Conservation (phyloP, 768 basidiomycete species). For the Suillus subalutaceus region DNA sequence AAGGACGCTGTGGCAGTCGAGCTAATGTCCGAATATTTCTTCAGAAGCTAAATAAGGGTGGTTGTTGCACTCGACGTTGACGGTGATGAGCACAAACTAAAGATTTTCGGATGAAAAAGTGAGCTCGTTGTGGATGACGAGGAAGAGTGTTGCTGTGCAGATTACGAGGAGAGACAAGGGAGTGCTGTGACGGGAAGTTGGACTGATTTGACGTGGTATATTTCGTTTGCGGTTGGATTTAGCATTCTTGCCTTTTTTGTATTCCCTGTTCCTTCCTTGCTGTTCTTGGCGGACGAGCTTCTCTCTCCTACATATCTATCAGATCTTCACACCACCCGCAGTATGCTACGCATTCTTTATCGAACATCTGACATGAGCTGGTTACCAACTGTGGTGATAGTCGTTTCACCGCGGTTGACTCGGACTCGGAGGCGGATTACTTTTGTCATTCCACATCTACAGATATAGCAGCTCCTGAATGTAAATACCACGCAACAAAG, state of each 20-base stretch:
- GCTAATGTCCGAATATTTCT: constrained; percentile 6
- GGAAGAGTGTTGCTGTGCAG: constrained; percentile 22
- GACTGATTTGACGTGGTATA: constrained; percentile 28
- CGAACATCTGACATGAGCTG: background rate
- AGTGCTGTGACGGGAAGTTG: constrained; percentile 36
- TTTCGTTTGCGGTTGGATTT: constrained; percentile 40
- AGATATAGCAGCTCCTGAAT: too few relatives aligned
- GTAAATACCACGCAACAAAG: background rate
- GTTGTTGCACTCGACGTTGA: background rate
- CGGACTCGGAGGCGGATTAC: background rate
- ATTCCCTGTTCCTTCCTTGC: constrained; percentile 24
- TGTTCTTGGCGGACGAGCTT: constrained; percentile 31
- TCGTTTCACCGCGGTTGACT: background rate
- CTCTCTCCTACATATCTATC: background rate
- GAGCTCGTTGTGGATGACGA: constrained; percentile 13
- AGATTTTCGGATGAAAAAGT: background rate
- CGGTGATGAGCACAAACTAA: constrained; percentile 1
- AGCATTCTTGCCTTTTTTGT: constrained; percentile 33
- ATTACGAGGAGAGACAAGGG: constrained; percentile 21
- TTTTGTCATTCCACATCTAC: too few relatives aligned
- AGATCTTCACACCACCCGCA: background rate
- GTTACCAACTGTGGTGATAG: background rate
- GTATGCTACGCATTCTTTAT: background rate
- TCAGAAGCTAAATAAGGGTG: constrained; percentile 4
- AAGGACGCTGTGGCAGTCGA: constrained; percentile 8